A percentile compares a stretch with the other conserved stretches of the same genome.
These are phyloP conservation scores for Tylopilus subfusipes DNA, from an alignment of 768 basidiomycete genomes.

Conservation along the genomic window DNA sequence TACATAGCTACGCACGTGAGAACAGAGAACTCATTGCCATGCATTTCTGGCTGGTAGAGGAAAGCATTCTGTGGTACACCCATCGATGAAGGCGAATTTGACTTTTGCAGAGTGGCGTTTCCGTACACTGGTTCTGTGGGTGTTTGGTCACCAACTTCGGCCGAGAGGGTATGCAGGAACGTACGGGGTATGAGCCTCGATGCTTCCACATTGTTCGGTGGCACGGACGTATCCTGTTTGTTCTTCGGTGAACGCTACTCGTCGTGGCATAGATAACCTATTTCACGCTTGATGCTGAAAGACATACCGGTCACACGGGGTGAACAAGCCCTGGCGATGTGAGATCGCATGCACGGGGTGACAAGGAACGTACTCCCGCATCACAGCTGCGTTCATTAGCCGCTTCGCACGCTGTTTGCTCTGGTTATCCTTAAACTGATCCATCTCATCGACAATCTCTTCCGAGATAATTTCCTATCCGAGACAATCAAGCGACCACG, in stretches of 20 bases:
- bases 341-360: conserved; percentile 55
- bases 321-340: conserved; percentile 2
- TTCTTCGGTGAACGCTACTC: conserved; percentile 58
- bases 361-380: too few relatives aligned
- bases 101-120: conserved; percentile 16
- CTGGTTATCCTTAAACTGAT: conserved; percentile 84
- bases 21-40: conserved; percentile 81
- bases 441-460: conserved; percentile 95
- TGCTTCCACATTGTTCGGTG: conserved; percentile 31
- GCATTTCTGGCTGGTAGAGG: conserved; percentile 66
- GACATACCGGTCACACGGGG: conserved; percentile 5
- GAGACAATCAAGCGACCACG: conserved; percentile 17
- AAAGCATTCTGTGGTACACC: conserved; percentile 46
- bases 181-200: conserved; percentile 31
- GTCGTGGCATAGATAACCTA: conserved; percentile 91
- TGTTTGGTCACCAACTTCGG: neutral
- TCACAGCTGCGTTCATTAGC: conserved; percentile 66
- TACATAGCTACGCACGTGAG: conserved; percentile 51
- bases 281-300: conserved; percentile 89
- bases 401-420: conserved; percentile 73
- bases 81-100: conserved; percentile 54
- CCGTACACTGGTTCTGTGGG: conserved; percentile 24
- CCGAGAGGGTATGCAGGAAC: neutral
- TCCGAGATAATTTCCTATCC: conserved; percentile 93
- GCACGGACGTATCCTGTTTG: conserved; percentile 39